phyloP scores from a whole-genome alignment of 176 grass and related monocot genomes.

The Cocos nucifera region DNA sequence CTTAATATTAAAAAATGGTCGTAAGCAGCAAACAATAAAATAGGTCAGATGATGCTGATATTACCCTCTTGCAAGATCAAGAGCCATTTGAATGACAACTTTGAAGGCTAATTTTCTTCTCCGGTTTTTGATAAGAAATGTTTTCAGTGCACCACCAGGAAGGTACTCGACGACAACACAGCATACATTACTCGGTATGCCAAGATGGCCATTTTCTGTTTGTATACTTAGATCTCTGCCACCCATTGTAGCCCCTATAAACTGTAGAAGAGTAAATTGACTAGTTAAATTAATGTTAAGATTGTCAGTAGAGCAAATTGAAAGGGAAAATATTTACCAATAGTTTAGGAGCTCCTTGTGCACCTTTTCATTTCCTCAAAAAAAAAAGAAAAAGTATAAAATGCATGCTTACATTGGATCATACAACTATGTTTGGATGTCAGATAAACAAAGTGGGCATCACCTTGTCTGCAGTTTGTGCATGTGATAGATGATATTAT shows the following conservation, averaged over 20 bases:
- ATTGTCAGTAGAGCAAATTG: neutral
- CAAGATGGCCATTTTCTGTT: slow-evolving; percentile 84
- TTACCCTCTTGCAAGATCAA: slow-evolving; percentile 93
- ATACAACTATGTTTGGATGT: no score
- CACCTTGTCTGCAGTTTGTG: no score
- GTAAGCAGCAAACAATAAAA: no score
- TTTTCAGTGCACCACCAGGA: slow-evolving; percentile 92
- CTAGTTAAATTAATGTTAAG: slow-evolving; percentile 22
- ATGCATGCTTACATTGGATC: no score
- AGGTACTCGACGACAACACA: slow-evolving; percentile 94
- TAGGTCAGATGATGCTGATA: no score
- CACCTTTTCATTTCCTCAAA: no score
- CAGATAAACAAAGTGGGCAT: no score
- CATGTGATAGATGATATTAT: no score
- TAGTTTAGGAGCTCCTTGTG: no score
- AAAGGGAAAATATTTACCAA: slow-evolving; percentile 14
- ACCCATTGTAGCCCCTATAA: slow-evolving; percentile 93
- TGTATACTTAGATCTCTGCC: slow-evolving; percentile 87
- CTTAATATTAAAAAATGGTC: no score
- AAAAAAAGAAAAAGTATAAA: no score
- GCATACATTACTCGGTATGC: slow-evolving; percentile 84
- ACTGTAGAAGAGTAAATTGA: slow-evolving; percentile 36
- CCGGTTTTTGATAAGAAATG: slow-evolving; percentile 95
- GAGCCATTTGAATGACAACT: slow-evolving; percentile 76
- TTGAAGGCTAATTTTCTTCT: slow-evolving; percentile 97